Evolutionary conservation across 129 eudicot genomes (phyloP), one percentile per base, ranked within the genome.

Genomic region (Pittosporum tobira): DNA sequence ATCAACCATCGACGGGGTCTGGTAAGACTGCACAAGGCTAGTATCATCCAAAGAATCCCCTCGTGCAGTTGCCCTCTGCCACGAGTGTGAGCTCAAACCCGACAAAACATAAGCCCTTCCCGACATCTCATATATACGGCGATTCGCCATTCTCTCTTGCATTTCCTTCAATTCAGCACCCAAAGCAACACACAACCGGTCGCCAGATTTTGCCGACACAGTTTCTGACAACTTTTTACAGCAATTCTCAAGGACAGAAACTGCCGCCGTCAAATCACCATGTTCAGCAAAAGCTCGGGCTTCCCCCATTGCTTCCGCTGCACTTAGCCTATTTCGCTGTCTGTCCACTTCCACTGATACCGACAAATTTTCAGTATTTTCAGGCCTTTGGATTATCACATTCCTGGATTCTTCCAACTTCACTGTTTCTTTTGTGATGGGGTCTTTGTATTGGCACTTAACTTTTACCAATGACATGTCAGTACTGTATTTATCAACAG

Each of bases 31-130:
- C 16, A 77, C 62, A 43, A 64, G 75, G 63, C 75, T 74, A 6
- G 89, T 71, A 50, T 77, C 52, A 36, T 73, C 78, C 0, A 79
- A 68, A 2, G 88, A 83, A 75, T 81, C 94, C 28, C 94, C 96
- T 31, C 94, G 61, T 6, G 97, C 85, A 34, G 97, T 84, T 31
- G 97, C 97, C 62, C 97, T 78, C 59, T 89, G 97, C 94, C 88
- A 85, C 16, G 93, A 85, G 57, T 89, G 97, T 40, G 97, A 89
- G 51, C 93, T 89, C 73, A 85, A 47, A 26, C 95, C 94, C 7
- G 97, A 89, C 62, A 89, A 59, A 20, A 82, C 87, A 31, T 85
- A 89, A 44, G 95, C 97, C 80, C 95, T 69, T 0, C 97, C 97
- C 0, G 89, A 70, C 2, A 81, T 27, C 73, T 89, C 97, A 4